Evolutionary conservation across 768 basidiomycete species (phyloP), one percentile per base, ranked within the genome.

Genomic region (Boletus fagicola): DNA sequence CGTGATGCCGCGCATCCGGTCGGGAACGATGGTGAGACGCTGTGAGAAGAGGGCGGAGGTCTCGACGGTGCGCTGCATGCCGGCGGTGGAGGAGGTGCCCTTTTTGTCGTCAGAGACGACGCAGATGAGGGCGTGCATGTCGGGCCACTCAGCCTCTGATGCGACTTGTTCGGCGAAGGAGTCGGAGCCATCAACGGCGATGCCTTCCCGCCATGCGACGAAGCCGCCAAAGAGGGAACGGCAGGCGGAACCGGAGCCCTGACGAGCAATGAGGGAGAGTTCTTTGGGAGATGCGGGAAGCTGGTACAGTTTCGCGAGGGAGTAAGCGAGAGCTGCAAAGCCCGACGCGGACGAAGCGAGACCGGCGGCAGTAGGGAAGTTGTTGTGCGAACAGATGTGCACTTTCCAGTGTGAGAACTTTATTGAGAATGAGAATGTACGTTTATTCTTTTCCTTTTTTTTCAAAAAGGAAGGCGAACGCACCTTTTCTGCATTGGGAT

Each of bases 301-400:
- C 10, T 77, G 64, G 78, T 97, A 98, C 62, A 98, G 86, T 11
- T 85, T 79, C 1, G 94, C 87, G 50, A 99, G 83, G 51, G 95
- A 97, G 13, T 88, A 81, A 28, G 93, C 90, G 40, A 99, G 88
- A 0, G 97, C 97, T 5, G 97, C 96, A 65, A 98, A 95, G 16
- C 97, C 97, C 0, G 94, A 92, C 0, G 97, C 97, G 35, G 95
- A 98, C 1, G 95, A 98, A 1, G 97, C 97, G 45, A 99, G 86
- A 5, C 97, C 97, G 0, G 97, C 97, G 15, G 97, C 97, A 15
- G 97, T 99, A 31, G 97, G 97, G 80, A 99, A 98, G 78, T 98
- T 98, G 82, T 99, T 99, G 77, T 85, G 87, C 8, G 96, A 98
- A 55, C 85, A 85, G 65, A 99, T 94, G 76, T 94, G 94, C 5